phyloP scores from a whole-genome alignment of 2,329 filamentous ascomycete species.

The Diaporthe citriasiana region DNA sequence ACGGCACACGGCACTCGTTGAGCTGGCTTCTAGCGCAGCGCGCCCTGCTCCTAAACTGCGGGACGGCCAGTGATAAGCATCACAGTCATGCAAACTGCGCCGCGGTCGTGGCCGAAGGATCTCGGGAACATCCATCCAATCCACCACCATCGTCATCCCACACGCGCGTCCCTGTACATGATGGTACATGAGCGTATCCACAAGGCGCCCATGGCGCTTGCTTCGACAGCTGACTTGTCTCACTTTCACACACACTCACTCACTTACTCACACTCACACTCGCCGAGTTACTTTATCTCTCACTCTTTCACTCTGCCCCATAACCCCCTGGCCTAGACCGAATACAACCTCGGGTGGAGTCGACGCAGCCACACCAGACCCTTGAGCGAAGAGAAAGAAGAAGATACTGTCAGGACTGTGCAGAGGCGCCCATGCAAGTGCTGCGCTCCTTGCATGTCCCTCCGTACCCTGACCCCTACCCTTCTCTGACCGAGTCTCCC shows the following conservation, averaged over 20 bases:
- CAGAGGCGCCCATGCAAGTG: conserved; percentile 4
- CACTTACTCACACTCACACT: too few species aligned
- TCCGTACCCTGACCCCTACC: conserved; percentile 22
- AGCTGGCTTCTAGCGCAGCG: conserved; percentile 5
- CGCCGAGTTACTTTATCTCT: neutral
- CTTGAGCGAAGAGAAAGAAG: neutral
- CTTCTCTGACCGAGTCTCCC: conserved; percentile 28
- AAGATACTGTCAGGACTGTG: neutral
- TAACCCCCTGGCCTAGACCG: neutral
- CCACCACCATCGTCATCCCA: conserved; percentile 22
- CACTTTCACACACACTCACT: neutral
- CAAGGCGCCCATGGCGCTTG: conserved; percentile 8
- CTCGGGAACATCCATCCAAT: conserved; percentile 32
- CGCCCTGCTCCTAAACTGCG: conserved; percentile 8
- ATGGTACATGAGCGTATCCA: conserved; percentile 4
- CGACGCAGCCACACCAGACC: conserved; percentile 6
- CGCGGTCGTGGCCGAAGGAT: conserved; percentile 32
- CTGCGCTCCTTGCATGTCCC: conserved; percentile 4
- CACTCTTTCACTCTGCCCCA: neutral
- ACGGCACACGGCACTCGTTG: neutral
- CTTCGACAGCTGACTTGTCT: conserved; percentile 33
- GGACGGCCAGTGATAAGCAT: conserved; percentile 20
- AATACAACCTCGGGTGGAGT: conserved; percentile 1
- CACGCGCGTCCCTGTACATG: conserved; percentile 29
- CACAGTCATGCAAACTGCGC: conserved; percentile 13